Evolutionary conservation across 2,329 filamentous ascomycete genomes (phyloP).

Genomic region (Calonectria ilicicola): DNA sequence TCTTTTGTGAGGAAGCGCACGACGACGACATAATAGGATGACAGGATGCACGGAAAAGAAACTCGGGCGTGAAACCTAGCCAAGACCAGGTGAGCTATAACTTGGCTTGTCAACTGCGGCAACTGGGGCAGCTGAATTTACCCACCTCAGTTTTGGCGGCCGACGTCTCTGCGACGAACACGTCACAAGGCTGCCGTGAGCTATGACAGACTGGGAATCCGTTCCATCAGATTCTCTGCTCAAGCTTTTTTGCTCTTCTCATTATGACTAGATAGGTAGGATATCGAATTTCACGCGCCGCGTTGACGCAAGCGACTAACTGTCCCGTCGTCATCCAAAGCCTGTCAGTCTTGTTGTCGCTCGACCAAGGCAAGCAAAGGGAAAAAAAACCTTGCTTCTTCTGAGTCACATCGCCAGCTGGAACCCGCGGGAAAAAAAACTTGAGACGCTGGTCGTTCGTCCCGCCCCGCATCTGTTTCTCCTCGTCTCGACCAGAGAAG

Average conservation of each 20-base stretch:
- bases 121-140: slow-evolving; percentile 15
- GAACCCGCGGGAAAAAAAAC: slow-evolving; percentile 15
- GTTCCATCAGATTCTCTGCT: slow-evolving; percentile 9
- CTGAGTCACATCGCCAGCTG: slow-evolving; percentile 5
- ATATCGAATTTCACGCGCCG: not conserved
- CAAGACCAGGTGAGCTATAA: slow-evolving; percentile 18
- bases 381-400: slow-evolving; percentile 15
- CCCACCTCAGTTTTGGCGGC: slow-evolving; percentile 12
- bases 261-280: slow-evolving; percentile 4
- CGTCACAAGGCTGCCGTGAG: slow-evolving; percentile 32
- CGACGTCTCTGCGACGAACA: slow-evolving; percentile 35
- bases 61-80: slow-evolving; percentile 6
- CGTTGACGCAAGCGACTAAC: not conserved
- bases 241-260: not conserved
- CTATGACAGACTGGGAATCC: slow-evolving; percentile 2
- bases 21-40: not conserved
- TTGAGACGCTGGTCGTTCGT: slow-evolving; percentile 25
- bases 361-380: not conserved
- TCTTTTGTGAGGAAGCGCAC: not conserved
- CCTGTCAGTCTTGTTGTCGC: not conserved
- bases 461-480: slow-evolving; percentile 21
- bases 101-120: slow-evolving; percentile 2
- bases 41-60: not conserved
- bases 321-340: not conserved
- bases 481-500: slow-evolving; percentile 11